These are phyloP conservation scores for Physcomitrellopsis africana DNA, from an alignment of 225 moss, liverwort and hornwort genomes.

Conservation along the genomic window DNA sequence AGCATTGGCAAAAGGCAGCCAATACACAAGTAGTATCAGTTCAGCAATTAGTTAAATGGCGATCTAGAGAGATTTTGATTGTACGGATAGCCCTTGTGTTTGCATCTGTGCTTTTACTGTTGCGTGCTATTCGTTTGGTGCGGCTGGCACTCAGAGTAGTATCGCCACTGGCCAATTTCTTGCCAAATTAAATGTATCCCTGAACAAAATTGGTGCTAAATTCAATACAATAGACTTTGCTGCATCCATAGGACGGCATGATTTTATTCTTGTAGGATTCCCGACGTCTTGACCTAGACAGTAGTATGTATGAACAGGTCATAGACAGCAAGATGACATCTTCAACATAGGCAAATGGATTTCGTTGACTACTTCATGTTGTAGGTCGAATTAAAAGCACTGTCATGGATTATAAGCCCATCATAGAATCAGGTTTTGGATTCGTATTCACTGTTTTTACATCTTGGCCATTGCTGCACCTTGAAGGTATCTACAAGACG, in stretches of 20 bases:
- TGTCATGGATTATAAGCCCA: too few relatives aligned
- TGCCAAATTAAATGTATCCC: conserved; percentile 14
- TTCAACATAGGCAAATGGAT: too few relatives aligned
- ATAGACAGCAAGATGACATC: too few relatives aligned
- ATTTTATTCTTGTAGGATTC: too few relatives aligned
- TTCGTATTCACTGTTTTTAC: too few relatives aligned
- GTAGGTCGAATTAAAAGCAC: too few relatives aligned
- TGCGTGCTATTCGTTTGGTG: conserved; percentile 58
- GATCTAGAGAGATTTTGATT: conserved; percentile 50
- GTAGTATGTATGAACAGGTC: too few relatives aligned
- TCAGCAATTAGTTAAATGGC: conserved; percentile 49
- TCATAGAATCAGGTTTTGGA: too few relatives aligned
- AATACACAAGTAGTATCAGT: conserved; percentile 55
- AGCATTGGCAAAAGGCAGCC: conserved; percentile 65
- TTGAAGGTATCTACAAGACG: too few relatives aligned
- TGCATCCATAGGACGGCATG: background rate
- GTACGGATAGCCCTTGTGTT: conserved; percentile 54
- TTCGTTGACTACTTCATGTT: too few relatives aligned
- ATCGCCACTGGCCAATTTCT: conserved; percentile 30
- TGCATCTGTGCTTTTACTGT: conserved; percentile 42
- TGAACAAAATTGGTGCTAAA: background rate
- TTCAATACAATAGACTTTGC: background rate
- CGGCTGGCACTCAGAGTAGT: conserved; percentile 41
- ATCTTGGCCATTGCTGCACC: too few relatives aligned
- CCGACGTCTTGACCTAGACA: too few relatives aligned